These are phyloP conservation scores for Aquanectria penicillioides DNA, from an alignment of 2,329 filamentous ascomycete species.

Conservation along the genomic window DNA sequence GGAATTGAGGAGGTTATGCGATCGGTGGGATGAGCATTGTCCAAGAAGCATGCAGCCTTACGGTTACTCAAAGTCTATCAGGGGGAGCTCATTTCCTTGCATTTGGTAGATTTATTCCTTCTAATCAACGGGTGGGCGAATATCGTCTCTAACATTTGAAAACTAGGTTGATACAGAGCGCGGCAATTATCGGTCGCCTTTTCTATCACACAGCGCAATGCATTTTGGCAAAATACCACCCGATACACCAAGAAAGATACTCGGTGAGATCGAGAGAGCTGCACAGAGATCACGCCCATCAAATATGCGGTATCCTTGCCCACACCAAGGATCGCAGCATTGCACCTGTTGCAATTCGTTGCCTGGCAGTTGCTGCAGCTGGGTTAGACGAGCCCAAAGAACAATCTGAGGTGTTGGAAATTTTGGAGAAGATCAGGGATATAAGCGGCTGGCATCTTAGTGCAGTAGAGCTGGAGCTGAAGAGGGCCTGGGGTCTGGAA, in stretches of 20 bases:
- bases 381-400: constrained; percentile 75
- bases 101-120: constrained; percentile 70
- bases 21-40: constrained; percentile 81
- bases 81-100: constrained; percentile 83
- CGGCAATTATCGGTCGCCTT: constrained; percentile 82
- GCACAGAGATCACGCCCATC: constrained; percentile 80
- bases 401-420: constrained; percentile 82
- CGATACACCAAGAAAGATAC: constrained; percentile 67
- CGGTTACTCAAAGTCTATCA: constrained; percentile 75
- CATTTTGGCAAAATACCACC: constrained; percentile 82
- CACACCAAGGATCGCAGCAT: constrained; percentile 85
- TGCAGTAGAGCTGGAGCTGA: constrained; percentile 77
- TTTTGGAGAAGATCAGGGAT: constrained; percentile 78
- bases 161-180: constrained; percentile 79
- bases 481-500: constrained; percentile 79
- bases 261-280: constrained; percentile 74
- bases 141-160: neutral
- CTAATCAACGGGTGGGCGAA: neutral
- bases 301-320: constrained; percentile 89
- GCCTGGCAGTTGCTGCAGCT: constrained; percentile 80
- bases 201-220: constrained; percentile 92
- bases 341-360: constrained; percentile 80
- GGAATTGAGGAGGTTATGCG: constrained; percentile 80
- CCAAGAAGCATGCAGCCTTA: constrained; percentile 90
- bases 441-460: constrained; percentile 83